Conservation (phyloP, 768 basidiomycete species). For the Amylocystis lapponica region DNA sequence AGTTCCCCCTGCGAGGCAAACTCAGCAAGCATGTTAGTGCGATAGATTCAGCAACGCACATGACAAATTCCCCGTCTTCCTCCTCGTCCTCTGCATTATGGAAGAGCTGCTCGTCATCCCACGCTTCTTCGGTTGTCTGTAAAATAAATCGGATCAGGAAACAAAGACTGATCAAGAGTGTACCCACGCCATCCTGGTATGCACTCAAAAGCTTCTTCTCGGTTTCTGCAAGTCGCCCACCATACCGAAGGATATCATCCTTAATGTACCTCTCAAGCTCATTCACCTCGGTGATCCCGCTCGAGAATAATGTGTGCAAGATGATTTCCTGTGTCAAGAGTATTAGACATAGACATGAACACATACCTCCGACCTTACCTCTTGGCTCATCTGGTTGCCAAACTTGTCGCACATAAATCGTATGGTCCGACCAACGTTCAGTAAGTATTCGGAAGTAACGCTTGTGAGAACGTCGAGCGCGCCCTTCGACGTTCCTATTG, state of each 20-base stretch:
- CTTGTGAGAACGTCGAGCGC: conserved; percentile 74
- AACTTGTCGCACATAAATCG: conserved; percentile 79
- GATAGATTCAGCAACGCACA: conserved; percentile 37
- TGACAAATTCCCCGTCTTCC: conserved; percentile 59
- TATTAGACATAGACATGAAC: neutral
- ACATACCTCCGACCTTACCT: conserved; percentile 44
- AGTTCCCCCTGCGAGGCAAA: conserved; percentile 57
- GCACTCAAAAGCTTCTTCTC: conserved; percentile 84
- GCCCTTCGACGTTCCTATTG: conserved; percentile 62
- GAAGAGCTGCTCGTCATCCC: conserved; percentile 61
- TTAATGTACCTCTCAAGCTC: conserved; percentile 84
- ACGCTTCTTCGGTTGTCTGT: conserved; percentile 41
- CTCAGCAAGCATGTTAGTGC: no score
- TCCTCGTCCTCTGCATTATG: conserved; percentile 49
- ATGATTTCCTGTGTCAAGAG: conserved; percentile 79
- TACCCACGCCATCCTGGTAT: conserved; percentile 70
- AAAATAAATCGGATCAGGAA: neutral
- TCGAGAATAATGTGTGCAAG: conserved; percentile 86
- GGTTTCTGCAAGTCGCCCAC: conserved; percentile 66
- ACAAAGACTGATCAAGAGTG: neutral
- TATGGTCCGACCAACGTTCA: conserved; percentile 84
- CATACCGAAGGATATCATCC: conserved; percentile 84
- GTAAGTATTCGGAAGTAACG: conserved; percentile 74
- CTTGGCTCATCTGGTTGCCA: conserved; percentile 71
- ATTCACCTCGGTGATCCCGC: conserved; percentile 69